These are phyloP conservation scores for Neofusicoccum cordaticola DNA, from an alignment of 2,329 filamentous ascomycete species.

Conservation along the genomic window DNA sequence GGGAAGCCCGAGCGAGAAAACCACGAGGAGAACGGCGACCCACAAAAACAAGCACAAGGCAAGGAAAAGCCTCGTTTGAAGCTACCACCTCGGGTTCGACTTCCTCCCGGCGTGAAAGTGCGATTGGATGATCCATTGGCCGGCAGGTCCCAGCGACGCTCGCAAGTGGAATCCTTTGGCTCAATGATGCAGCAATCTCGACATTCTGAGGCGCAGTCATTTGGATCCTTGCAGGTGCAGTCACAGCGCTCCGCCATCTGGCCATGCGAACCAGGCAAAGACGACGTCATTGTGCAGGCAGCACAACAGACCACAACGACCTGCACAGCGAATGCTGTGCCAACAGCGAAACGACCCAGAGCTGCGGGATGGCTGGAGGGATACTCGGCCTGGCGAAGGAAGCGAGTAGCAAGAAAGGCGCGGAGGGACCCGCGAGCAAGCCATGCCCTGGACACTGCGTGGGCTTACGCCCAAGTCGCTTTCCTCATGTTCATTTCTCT, in stretches of 20 bases:
- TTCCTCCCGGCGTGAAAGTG: background rate
- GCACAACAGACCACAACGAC: background rate
- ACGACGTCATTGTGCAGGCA: background rate
- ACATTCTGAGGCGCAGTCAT: background rate
- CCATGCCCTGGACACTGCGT: slow-evolving; percentile 47
- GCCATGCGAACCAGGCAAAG: background rate
- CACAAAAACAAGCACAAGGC: too few species aligned
- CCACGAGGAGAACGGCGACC: background rate
- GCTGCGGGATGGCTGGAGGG: too few species aligned
- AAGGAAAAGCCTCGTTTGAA: background rate
- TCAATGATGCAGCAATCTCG: background rate
- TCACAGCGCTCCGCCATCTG: background rate
- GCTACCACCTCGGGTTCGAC: background rate
- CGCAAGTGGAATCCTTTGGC: background rate
- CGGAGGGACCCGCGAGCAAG: background rate
- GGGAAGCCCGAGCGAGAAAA: too few species aligned
- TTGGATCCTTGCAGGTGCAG: background rate
- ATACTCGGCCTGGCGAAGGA: too few species aligned
- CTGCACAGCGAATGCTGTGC: background rate
- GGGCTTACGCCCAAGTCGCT: slow-evolving; percentile 68
- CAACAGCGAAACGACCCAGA: too few species aligned
- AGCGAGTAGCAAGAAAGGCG: background rate
- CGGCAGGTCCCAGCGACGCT: background rate
- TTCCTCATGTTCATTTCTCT: slow-evolving; percentile 70
- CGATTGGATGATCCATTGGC: background rate